These are phyloP conservation scores for Exophiala sp. DNA, from an alignment of 2,329 filamentous ascomycete species.

Conservation along the genomic window DNA sequence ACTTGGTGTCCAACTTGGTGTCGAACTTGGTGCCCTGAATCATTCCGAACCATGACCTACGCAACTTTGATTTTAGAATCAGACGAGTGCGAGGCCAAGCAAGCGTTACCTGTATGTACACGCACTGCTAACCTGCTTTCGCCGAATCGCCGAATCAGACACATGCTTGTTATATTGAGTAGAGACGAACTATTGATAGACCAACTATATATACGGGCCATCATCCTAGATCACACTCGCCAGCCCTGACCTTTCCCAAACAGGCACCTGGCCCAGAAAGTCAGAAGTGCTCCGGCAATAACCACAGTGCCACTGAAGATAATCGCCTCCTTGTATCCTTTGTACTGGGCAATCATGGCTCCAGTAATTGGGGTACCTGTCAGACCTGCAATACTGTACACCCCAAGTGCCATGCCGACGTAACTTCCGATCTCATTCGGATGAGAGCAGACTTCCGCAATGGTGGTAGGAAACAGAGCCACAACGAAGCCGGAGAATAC, in stretches of 20 bases:
- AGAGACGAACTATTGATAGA: no score
- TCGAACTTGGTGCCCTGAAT: no score
- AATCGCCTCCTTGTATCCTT: slow-evolving; percentile 6
- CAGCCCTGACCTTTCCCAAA: slow-evolving; percentile 6
- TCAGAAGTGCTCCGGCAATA: slow-evolving; percentile 2
- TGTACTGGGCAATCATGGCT: slow-evolving; percentile 38
- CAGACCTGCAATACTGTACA: slow-evolving; percentile 43
- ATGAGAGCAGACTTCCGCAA: slow-evolving; percentile 58
- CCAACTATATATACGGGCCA: no score
- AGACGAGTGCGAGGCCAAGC: no score
- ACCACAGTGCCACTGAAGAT: slow-evolving; percentile 11
- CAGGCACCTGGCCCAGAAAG: slow-evolving; percentile 2
- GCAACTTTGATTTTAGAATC: no score
- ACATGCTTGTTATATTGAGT: no score
- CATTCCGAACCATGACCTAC: no score
- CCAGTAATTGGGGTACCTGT: slow-evolving; percentile 46
- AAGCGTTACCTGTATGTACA: no score
- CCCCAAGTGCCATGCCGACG: slow-evolving; percentile 47
- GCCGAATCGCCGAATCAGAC: no score
- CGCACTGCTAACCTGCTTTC: no score
- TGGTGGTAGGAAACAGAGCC: slow-evolving; percentile 53
- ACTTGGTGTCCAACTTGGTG: no score
- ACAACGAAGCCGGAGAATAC: slow-evolving; percentile 63
- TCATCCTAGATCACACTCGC: slow-evolving; percentile 9
- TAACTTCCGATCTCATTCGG: slow-evolving; percentile 64